Evolutionary conservation across 768 basidiomycete genomes (phyloP).

Genomic region (Rhodotorula graminis): DNA sequence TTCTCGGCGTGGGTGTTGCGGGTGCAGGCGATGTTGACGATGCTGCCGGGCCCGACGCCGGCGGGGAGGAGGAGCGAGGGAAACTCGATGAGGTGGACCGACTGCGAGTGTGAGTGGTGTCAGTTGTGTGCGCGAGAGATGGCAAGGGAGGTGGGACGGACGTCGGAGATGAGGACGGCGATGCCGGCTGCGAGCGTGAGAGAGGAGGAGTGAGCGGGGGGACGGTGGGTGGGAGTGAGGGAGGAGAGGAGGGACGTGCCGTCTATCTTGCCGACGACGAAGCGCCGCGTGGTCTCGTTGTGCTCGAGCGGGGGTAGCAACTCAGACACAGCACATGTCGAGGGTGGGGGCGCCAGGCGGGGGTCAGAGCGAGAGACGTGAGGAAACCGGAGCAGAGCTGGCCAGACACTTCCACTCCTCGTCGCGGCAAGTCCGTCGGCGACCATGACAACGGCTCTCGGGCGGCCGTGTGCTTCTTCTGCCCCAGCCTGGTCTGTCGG

Average conservation of each 20-base stretch:
- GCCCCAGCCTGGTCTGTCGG: no score
- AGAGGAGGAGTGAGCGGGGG: background rate
- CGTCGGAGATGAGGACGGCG: constrained; percentile 43
- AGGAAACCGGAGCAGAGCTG: no score
- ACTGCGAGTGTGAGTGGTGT: constrained; percentile 48
- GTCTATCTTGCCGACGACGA: constrained; percentile 37
- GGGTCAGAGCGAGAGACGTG: background rate
- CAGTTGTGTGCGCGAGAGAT: no score
- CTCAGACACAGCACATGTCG: no score
- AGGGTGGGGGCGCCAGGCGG: no score
- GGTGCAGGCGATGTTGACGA: constrained; percentile 92
- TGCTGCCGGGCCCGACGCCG: constrained; percentile 85
- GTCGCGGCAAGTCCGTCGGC: no score
- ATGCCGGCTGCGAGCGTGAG: constrained; percentile 37
- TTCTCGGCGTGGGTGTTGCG: constrained; percentile 75
- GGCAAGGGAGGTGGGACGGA: background rate
- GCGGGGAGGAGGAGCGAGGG: constrained; percentile 91
- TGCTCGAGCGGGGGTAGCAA: no score
- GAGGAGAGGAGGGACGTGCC: constrained; percentile 6
- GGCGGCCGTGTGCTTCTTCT: no score
- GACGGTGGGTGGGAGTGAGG: no score
- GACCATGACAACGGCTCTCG: no score
- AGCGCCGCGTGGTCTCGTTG: constrained; percentile 14
- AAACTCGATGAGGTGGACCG: constrained; percentile 97
- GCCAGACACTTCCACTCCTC: no score